Evolutionary conservation across 805 yeast genomes (phyloP), one percentile per base, ranked within the genome.

Genomic region (Kurtzmaniella fragi): DNA sequence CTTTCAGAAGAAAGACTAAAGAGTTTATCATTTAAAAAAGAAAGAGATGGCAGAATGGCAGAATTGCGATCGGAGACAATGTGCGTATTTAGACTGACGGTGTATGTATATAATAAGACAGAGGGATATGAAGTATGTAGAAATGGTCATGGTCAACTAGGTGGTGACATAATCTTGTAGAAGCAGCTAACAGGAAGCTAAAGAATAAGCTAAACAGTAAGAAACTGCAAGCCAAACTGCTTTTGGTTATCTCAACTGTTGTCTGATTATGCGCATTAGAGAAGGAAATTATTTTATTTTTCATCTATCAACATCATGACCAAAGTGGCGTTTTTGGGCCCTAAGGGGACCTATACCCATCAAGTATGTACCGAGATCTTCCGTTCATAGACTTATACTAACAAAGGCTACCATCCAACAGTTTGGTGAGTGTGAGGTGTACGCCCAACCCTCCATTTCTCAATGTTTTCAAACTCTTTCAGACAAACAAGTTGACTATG

Each of bases 271-370:
- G 25, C 25, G 25, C 25, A 20, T 5, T 20, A 5, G 25, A 20
- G 25, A 20, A 5, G 7, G 25, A 20, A 20, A 20, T 5, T 20
- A 20, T 20, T 20, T 20, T 20, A 20, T 20, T 20, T 20, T 20
- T 20, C 5, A 20, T 20, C 5, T 20, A 5, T 20, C 25, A 20
- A 20, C 25, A 20, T 8, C 25, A 10, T 31, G 44, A 39, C 65
- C 16, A 77, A 66, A 48, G 81, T 84, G 3, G 88, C 86, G 2
- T 91, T 77, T 52, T 62, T 91, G 37, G 99, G 98, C 0, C 99
- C 99, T 0, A 69, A 68, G 37, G 97, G 97, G 2, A 91, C 97
- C 1, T 93, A 88, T 60, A 85, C 98, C 2, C 95, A 91, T 50
- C 95, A 89, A 62, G 93, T 72, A 63, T 29, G 69, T 56, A 20